Base-by-base conservation (phyloP, 495 filamentous ascomycete species). In the Parathielavia hyrcaniae region DNA sequence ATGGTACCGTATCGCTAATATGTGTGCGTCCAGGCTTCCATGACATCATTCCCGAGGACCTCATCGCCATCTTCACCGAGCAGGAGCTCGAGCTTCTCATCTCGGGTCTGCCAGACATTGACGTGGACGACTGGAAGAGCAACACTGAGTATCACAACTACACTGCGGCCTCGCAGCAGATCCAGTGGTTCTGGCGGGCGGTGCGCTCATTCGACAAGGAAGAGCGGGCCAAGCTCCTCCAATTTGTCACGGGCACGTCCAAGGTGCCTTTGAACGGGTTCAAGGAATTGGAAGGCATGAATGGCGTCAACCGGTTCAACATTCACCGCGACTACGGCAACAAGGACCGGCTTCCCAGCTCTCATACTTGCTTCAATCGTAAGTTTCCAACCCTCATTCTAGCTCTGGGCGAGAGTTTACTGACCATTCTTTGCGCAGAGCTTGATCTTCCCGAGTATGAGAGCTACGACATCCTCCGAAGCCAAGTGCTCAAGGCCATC, bases 111-210 rank as follows among this genome's bases (percentile, higher is more conserved):
- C 93, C 93, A 7, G 93, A 97, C 63, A 95, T 99, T 62, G 91
- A 97, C 59, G 85, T 97, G 35, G 93, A 99, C 64, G 93, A 99
- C 76, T 99, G 93, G 93, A 96, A 96, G 83, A 88, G 87, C 71
- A 95, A 96, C 72, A 96, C 91, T 19, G 95, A 97, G 67, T 97
- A 97, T 66, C 93, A 97, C 73, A 97, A 97, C 72, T 99, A 97
- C 77, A 87, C 88, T 16, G 86, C 89, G 30, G 89, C 91, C 0
- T 95, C 93, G 2, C 86, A 91, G 23, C 93, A 99, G 67, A 97
- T 99, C 63, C 93, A 99, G 72, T 97, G 93, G 95, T 97, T 99
- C 84, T 99, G 93, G 93, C 86, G 93, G 65, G 93, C 95, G 4
- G 87, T 99, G 43, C 87, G 95, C 63, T 96, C 91, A 7, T 99